Base-by-base conservation (phyloP, 192 early-diverging fungal genomes). In the Linnemannia exigua region DNA sequence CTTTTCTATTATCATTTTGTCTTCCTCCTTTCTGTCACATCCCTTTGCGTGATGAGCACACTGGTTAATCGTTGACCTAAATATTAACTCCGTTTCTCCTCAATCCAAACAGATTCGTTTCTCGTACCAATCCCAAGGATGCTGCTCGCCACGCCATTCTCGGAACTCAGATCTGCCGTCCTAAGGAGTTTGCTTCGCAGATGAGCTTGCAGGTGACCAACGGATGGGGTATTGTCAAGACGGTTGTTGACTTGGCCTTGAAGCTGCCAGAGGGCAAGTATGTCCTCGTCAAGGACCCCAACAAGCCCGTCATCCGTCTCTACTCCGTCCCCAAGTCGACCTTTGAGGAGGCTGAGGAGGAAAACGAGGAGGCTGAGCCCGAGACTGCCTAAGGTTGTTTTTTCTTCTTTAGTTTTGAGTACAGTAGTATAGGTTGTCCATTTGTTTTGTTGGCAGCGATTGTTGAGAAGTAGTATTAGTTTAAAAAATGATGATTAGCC, bases 171-270 rank as follows among this genome's bases (percentile, higher is more conserved):
- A 90, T 92, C 22, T 96, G 96, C 90, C 95, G 96, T 77, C 98
- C 98, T 22, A 89, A 89, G 51, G 98, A 99, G 75, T 96, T 99
- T 89, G 93, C 96, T 46, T 78, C 83, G 31, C 98, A 99, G 89
- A 95, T 99, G 90, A 96, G 96, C 77, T 88, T 97, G 72, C 93
- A 90, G 66, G 78, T 97, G 69, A 93, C 92, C 76, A 97, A 96
- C 71, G 97, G 94, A 16, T 99, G 98, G 98, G 98, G 98, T 88
- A 96, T 99, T 81, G 91, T 98, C 85, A 96, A 98, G 93, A 95
- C 96, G 41, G 91, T 99, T 76, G 94, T 98, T 46, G 97, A 99
- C 76, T 70, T 97, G 82, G 96, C 96, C 74, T 85, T 94, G 84
- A 89, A 94, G 76, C 88, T 96, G 58, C 93, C 94, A n/a, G 97